These are phyloP conservation scores for Verticillium isaacii DNA, from an alignment of 2,329 filamentous ascomycete species.

Conservation along the genomic window DNA sequence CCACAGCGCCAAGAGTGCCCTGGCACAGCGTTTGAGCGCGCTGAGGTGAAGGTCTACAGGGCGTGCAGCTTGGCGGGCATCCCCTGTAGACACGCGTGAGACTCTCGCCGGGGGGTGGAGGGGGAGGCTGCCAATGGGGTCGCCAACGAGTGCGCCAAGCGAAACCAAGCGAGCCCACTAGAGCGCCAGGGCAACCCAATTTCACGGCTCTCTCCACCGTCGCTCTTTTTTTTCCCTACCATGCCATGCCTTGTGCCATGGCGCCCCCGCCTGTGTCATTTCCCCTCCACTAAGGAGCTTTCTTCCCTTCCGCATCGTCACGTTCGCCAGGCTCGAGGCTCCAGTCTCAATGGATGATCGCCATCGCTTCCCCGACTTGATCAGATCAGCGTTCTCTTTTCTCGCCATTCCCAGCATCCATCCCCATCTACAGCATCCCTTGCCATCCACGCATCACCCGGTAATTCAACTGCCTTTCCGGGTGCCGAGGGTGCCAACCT, in stretches of 20 bases:
- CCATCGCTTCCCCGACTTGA: neutral
- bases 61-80: neutral
- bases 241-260: too few relatives aligned
- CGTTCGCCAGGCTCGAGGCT: neutral
- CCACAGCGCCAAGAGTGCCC: neutral
- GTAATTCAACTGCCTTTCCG: neutral
- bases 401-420: neutral
- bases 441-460: neutral
- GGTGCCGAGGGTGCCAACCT: neutral
- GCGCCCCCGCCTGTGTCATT: neutral
- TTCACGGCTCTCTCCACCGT: neutral
- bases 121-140: neutral
- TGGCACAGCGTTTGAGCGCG: neutral
- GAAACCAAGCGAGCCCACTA: neutral
- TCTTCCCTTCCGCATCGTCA: neutral
- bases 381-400: neutral
- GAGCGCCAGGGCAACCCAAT: neutral
- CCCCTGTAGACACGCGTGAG: neutral
- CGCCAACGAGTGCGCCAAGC: neutral
- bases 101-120: neutral
- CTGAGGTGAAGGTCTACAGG: neutral
- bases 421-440: too few relatives aligned
- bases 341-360: too few relatives aligned
- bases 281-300: too few relatives aligned
- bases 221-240: neutral